Evolutionary conservation across 352 stramenopile species (phyloP), one percentile per base, ranked within the genome.

Genomic region (Heterotrichella gracilis): DNA sequence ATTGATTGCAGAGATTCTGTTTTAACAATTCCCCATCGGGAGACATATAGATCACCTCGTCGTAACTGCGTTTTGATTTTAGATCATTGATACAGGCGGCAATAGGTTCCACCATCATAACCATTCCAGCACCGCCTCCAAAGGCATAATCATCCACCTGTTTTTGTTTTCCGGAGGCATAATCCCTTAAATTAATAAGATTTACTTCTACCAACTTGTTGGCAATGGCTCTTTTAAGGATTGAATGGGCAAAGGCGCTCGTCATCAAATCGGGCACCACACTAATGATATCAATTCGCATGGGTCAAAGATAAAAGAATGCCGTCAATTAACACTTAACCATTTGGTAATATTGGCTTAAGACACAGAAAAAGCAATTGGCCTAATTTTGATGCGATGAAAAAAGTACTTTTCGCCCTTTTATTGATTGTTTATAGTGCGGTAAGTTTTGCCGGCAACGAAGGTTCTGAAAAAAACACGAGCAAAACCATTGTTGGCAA

Each of bases 121-220:
- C 41, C 41, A 66, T 66, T n/a, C 41, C 41, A 1, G 41, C 41
- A 1, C 9, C 41, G 41, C 41, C 41, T 2, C 41, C 41, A 66
- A 9, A 66, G n/a, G 41, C 2, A 4, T 2, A 66, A 9, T 66
- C 41, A 22, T 66, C 41, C 1, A 66, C 4, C 41, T 66, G 41
- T 66, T 9, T 9, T 9, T 66, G 41, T 66, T 66, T 66, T n/a
- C 23, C 23, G 4, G 23, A 3, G n/a, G 41, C 1, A 22, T 66
- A 9, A 66, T 66, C 41, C 2, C 41, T 2, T 22, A 66, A 22
- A 22, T 66, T 53, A 53, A 53, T 53, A 9, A 53, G n/a, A 53
- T 53, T 53, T 53, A 53, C 32, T n/a, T 53, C 32, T 17, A 53
- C 32, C 32, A 53, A n/a, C n/a, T 53, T 53, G n/a, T 53, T 53